A percentile compares a stretch with the other conserved stretches of the same genome.
These are phyloP conservation scores for Naganishia sp. DNA, from an alignment of 1,284 basidiomycete species.

Conservation along the genomic window DNA sequence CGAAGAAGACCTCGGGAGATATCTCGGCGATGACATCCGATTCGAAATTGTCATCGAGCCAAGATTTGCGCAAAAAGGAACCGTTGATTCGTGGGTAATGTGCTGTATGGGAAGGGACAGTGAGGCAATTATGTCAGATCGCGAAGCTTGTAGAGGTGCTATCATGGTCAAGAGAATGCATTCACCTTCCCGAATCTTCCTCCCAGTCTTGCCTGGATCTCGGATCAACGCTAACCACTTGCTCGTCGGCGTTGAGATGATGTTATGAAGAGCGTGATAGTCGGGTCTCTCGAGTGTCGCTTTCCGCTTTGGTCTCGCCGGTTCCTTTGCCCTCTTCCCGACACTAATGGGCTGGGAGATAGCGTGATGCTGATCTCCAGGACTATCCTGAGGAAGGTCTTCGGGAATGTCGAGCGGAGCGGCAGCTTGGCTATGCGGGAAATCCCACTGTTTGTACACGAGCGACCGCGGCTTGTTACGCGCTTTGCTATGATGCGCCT, in stretches of 20 bases:
- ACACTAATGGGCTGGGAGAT: not conserved
- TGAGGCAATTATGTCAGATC: not conserved
- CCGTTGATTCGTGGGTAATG: constrained; percentile 42
- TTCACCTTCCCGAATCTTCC: constrained; percentile 45
- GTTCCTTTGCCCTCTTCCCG: constrained; percentile 5
- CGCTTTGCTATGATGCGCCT: constrained; percentile 41
- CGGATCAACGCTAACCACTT: constrained; percentile 51
- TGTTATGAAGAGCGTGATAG: constrained; percentile 52
- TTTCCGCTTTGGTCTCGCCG: constrained; percentile 44
- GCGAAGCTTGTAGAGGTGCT: not conserved
- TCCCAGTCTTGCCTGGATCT: constrained; percentile 47
- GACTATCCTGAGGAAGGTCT: not conserved
- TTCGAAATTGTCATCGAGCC: constrained; percentile 39
- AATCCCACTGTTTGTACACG: too few species aligned
- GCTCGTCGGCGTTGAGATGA: constrained; percentile 49
- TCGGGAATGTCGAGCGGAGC: constrained; percentile 39
- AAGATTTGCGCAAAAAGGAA: constrained; percentile 36
- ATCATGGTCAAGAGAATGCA: not conserved
- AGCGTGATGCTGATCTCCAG: not conserved
- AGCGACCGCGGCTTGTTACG: constrained; percentile 28
- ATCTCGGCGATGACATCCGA: constrained; percentile 17
- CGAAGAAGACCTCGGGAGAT: constrained; percentile 46
- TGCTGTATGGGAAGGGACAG: constrained; percentile 24
- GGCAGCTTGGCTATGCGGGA: constrained; percentile 15
- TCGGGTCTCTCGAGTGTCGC: constrained; percentile 47